A percentile compares a stretch with the other conserved stretches of the same genome.
These are phyloP conservation scores for Beta macrorhiza DNA, from an alignment of 179 eudicot genomes.

Conservation along the genomic window DNA sequence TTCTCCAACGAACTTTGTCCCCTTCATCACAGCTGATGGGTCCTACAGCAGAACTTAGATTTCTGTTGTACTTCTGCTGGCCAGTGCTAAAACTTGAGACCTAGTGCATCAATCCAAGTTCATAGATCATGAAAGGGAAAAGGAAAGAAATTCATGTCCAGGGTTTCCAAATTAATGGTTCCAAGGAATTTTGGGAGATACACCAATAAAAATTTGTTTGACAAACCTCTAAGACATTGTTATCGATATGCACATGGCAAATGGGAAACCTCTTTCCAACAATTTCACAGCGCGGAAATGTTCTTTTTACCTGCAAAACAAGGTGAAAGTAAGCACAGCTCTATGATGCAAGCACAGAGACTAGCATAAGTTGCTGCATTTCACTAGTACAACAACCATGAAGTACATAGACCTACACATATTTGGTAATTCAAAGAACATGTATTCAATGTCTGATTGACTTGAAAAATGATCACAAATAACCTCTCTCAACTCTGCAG, in stretches of 20 bases:
- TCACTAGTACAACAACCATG: background rate
- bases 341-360: background rate
- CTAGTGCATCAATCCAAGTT: conserved; percentile 37
- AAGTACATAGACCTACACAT: conserved; percentile 6
- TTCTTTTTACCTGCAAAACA: conserved; percentile 52
- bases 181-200: background rate
- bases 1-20: conserved; percentile 79
- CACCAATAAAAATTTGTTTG: background rate
- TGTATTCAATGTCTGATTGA: background rate
- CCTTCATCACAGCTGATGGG: conserved; percentile 46
- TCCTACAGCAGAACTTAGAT: conserved; percentile 25
- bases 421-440: background rate
- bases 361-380: background rate
- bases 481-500: conserved; percentile 84
- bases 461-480: conserved; percentile 18
- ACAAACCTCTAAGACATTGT: conserved; percentile 67
- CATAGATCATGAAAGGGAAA: background rate
- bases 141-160: background rate
- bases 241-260: conserved; percentile 70
- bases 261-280: conserved; percentile 80
- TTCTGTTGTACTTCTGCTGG: conserved; percentile 34
- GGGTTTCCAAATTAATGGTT: background rate
- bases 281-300: conserved; percentile 58
- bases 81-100: conserved; percentile 84
- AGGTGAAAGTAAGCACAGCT: conserved; percentile 12